Evolutionary conservation across 192 early-diverging fungal genomes (phyloP).

Genomic region (Dissophora globulifera): DNA sequence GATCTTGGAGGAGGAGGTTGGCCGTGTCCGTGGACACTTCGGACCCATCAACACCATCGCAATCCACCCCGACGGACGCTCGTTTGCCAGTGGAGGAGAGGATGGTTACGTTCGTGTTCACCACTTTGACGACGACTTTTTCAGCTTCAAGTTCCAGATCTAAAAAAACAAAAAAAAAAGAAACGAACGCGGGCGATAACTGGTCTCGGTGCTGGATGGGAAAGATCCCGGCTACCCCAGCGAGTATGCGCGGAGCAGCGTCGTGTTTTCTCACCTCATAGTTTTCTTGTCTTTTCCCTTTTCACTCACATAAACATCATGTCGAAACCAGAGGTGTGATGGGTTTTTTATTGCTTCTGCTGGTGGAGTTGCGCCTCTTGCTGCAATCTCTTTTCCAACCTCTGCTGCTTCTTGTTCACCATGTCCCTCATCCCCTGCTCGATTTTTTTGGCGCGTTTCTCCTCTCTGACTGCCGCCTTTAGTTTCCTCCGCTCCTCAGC

Average conservation of each 20-base stretch:
- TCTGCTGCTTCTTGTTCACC: slow-evolving; percentile 20
- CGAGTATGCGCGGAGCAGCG: too few species aligned
- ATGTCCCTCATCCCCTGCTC: slow-evolving; percentile 1
- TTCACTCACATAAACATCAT: too few species aligned
- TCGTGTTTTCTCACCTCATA: too few species aligned
- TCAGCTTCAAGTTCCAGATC: slow-evolving; percentile 85
- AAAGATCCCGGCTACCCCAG: too few species aligned
- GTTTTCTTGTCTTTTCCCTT: too few species aligned
- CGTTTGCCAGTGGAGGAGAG: slow-evolving; percentile 96
- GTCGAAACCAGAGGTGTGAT: not conserved
- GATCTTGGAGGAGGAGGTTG: slow-evolving; percentile 96
- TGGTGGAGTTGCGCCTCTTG: not conserved
- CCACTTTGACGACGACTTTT: slow-evolving; percentile 96
- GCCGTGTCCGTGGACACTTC: slow-evolving; percentile 97
- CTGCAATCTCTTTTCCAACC: slow-evolving; percentile 3
- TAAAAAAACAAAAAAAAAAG: too few species aligned
- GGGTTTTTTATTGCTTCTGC: not conserved
- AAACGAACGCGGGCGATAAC: too few species aligned
- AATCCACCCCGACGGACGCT: slow-evolving; percentile 93
- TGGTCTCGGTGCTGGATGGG: too few species aligned
- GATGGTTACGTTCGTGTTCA: slow-evolving; percentile 98
- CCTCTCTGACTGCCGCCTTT: not conserved
- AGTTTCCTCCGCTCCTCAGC: slow-evolving; percentile 10
- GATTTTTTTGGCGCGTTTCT: not conserved
- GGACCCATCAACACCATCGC: slow-evolving; percentile 99